Evolutionary conservation across 768 basidiomycete genomes (phyloP).

Genomic region (Tulasnella sp.): DNA sequence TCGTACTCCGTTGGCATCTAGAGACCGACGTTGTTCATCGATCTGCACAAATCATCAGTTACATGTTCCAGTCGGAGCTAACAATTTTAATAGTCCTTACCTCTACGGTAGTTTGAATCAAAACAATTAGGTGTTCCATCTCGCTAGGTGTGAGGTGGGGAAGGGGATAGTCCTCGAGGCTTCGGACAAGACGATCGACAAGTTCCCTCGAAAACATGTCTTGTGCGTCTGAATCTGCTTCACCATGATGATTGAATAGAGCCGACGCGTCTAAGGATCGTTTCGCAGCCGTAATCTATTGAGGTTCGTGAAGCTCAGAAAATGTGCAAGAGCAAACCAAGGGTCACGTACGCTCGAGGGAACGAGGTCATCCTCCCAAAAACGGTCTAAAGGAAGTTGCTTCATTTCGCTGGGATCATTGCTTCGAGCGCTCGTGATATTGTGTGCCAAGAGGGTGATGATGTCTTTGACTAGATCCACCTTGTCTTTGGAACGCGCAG

Average conservation of each 20-base stretch:
- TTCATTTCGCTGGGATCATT: slow-evolving; percentile 41
- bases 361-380: slow-evolving; percentile 40
- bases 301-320: neutral
- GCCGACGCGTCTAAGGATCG: neutral
- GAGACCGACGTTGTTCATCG: slow-evolving; percentile 82
- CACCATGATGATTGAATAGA: neutral
- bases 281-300: neutral
- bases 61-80: neutral
- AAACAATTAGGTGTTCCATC: slow-evolving; percentile 72
- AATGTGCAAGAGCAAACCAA: neutral
- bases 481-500: slow-evolving; percentile 53
- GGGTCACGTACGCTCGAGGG: neutral
- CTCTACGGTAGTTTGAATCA: slow-evolving; percentile 85
- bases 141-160: slow-evolving; percentile 75
- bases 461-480: slow-evolving; percentile 79
- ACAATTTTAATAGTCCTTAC: slow-evolving; percentile 41
- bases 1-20: slow-evolving; percentile 88
- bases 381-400: slow-evolving; percentile 56
- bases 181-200: slow-evolving; percentile 57
- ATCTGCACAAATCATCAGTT: slow-evolving; percentile 47
- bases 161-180: slow-evolving; percentile 58
- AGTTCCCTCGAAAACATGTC: slow-evolving; percentile 57
- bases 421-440: slow-evolving; percentile 36
- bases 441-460: slow-evolving; percentile 59
- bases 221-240: slow-evolving; percentile 29